Percentiles rank a stretch among this genome's conserved stretches.
phyloP scores from a whole-genome alignment of 306 rosid genomes.

The Begonia peltatifolia region DNA sequence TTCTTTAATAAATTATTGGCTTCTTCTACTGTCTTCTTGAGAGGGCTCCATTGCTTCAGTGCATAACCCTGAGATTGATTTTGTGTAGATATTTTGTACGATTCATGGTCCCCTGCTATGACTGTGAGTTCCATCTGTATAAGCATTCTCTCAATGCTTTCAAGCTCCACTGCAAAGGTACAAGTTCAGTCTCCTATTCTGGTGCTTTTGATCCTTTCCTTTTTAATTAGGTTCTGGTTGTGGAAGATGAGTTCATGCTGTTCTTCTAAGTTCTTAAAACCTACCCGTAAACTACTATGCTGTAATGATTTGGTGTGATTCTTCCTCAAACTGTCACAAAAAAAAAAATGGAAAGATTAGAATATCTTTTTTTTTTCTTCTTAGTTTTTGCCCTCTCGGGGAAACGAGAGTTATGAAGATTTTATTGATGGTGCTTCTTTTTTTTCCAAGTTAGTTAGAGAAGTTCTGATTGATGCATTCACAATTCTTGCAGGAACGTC shows the following conservation, averaged over 20 bases:
- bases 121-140: conserved; percentile 99
- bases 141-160: conserved; percentile 99
- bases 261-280: no score
- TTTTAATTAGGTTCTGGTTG: not conserved
- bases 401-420: no score
- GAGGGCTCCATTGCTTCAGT: not conserved
- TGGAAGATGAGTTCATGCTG: no score
- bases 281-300: no score
- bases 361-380: no score
- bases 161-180: conserved; percentile 94
- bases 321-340: no score
- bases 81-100: conserved; percentile 86
- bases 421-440: no score
- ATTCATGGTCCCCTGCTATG: conserved; percentile 99
- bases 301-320: no score
- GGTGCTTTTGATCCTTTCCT: conserved; percentile 5
- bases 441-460: not conserved
- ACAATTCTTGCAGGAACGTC: conserved; percentile 81
- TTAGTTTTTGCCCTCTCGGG: no score
- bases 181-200: conserved; percentile 6
- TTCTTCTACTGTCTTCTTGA: not conserved
- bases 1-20: not conserved
- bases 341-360: no score
- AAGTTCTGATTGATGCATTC: conserved; percentile 4
- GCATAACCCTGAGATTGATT: conserved; percentile 19